phyloP scores from a whole-genome alignment of 768 basidiomycete species.

The Obba rivulosa region DNA sequence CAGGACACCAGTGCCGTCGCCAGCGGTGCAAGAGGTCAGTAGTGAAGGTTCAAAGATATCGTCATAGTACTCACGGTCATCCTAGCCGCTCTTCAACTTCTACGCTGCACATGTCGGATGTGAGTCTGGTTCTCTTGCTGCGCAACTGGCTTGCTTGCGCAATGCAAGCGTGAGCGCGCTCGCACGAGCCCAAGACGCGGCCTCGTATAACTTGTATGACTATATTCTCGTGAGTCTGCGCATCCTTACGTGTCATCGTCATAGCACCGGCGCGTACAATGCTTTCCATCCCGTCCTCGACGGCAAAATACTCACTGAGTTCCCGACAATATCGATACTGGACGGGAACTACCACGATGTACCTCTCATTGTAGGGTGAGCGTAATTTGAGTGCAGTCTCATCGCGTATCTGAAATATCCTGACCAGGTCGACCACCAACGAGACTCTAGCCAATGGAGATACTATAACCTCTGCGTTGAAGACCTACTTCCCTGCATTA shows the following conservation, averaged over 20 bases:
- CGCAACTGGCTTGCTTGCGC: constrained; percentile 43
- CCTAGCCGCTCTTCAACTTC: constrained; percentile 47
- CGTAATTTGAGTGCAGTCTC: constrained; percentile 3
- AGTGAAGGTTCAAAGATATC: no score
- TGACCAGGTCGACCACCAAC: constrained; percentile 46
- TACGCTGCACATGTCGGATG: constrained; percentile 49
- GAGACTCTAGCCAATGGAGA: constrained; percentile 46
- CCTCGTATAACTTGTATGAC: constrained; percentile 37
- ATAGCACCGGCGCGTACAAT: constrained; percentile 38
- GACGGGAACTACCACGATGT: constrained; percentile 43
- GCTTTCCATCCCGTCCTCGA: constrained; percentile 52
- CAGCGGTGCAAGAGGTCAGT: constrained; percentile 49
- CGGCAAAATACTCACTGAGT: constrained; percentile 43
- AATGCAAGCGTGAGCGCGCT: constrained; percentile 45
- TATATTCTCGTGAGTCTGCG: not conserved
- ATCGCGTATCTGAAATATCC: not conserved
- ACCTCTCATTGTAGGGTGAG: constrained; percentile 55
- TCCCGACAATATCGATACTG: constrained; percentile 42
- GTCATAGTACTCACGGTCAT: not conserved
- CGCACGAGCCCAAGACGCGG: constrained; percentile 50
- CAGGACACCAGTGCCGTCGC: constrained; percentile 43
- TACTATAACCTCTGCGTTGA: constrained; percentile 32
- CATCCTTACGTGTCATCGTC: not conserved
- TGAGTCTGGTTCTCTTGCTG: constrained; percentile 27
- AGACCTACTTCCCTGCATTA: constrained; percentile 40